These are phyloP conservation scores for Fusarium sublunatum DNA, from an alignment of 2,329 filamentous ascomycete species.

Conservation along the genomic window DNA sequence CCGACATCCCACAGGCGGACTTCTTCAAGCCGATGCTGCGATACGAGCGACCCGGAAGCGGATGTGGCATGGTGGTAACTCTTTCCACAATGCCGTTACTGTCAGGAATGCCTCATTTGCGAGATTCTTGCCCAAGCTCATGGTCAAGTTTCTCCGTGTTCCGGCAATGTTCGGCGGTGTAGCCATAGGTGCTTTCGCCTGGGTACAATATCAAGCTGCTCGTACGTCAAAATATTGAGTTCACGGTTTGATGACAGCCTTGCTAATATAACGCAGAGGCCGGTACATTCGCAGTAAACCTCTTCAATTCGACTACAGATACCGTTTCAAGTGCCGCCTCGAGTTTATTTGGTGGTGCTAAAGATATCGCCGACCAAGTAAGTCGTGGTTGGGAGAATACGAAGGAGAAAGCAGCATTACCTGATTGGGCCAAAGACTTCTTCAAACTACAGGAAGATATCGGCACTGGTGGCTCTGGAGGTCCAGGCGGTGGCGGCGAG, in stretches of 20 bases:
- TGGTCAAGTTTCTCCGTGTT: constrained; percentile 87
- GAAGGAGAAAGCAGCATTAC: constrained; percentile 76
- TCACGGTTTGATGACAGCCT: background rate
- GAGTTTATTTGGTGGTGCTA: constrained; percentile 76
- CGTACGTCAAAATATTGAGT: constrained; percentile 65
- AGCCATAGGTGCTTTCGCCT: constrained; percentile 86
- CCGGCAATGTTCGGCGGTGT: constrained; percentile 93
- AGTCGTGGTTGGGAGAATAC: constrained; percentile 84
- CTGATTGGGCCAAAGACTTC: constrained; percentile 83
- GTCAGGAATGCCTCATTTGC: constrained; percentile 73
- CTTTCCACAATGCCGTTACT: constrained; percentile 82
- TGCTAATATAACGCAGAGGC: constrained; percentile 56
- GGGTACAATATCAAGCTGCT: constrained; percentile 94
- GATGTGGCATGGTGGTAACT: constrained; percentile 82
- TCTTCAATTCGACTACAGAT: constrained; percentile 79
- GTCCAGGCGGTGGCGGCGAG: constrained; percentile 60
- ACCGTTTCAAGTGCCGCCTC: constrained; percentile 76
- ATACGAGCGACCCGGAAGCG: constrained; percentile 70
- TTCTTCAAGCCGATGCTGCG: constrained; percentile 73
- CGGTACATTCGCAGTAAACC: constrained; percentile 65
- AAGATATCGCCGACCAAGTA: constrained; percentile 82
- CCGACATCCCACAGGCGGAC: constrained; percentile 73
- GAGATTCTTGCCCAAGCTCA: constrained; percentile 81
- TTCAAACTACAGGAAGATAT: constrained; percentile 71
- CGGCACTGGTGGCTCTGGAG: constrained; percentile 62